Conservation (phyloP, 306 rosid genomes). For the Elaeagnus macrophylla region DNA sequence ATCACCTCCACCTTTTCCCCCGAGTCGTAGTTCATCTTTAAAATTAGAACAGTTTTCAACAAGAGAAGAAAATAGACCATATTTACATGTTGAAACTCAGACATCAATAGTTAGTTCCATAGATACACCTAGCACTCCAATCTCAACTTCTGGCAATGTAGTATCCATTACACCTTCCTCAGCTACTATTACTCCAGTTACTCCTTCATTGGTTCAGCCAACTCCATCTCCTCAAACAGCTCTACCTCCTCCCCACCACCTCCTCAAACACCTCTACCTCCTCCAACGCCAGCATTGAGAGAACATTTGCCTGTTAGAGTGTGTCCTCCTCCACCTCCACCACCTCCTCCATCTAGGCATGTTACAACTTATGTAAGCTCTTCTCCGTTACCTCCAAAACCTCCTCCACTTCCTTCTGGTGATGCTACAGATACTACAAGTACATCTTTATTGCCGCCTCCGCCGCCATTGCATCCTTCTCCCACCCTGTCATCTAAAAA, state of each 20-base stretch:
- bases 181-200: constrained; percentile 1
- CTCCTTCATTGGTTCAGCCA: constrained; percentile 21
- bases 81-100: constrained; percentile 28
- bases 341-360: constrained; percentile 18
- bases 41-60: constrained; percentile 20
- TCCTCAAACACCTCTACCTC: constrained; percentile 17
- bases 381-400: constrained; percentile 2
- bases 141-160: constrained; percentile 17
- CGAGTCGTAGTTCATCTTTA: constrained; percentile 18
- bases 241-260: constrained; percentile 15
- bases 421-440: constrained; percentile 15
- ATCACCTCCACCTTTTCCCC: constrained; percentile 22
- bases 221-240: constrained; percentile 27
- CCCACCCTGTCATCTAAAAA: too few species aligned
- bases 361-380: constrained; percentile 18
- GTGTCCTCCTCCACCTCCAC: constrained; percentile 12
- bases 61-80: constrained; percentile 18
- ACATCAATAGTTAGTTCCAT: constrained; percentile 24
- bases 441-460: constrained; percentile 33
- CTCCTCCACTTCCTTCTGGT: constrained; percentile 12
- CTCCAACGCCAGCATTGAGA: constrained; percentile 20
- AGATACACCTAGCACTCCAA: constrained; percentile 22
- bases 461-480: constrained; percentile 34
- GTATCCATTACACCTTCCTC: constrained; percentile 16
- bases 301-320: constrained; percentile 22